phyloP scores from a whole-genome alignment of 2,329 filamentous ascomycete genomes.

The Penicillium sp. region DNA sequence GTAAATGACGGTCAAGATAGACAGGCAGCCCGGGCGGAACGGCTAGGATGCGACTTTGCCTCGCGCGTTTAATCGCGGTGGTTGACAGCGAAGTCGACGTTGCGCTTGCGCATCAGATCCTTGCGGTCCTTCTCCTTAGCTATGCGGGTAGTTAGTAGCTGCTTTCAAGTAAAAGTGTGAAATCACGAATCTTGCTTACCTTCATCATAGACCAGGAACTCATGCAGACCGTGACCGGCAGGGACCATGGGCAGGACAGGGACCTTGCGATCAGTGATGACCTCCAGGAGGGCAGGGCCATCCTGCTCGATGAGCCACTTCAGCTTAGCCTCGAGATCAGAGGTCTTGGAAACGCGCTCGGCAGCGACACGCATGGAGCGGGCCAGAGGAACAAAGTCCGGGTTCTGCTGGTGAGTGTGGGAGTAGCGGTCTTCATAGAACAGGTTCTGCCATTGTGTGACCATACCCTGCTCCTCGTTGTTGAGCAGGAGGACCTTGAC shows the following conservation, averaged over 20 bases:
- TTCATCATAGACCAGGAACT: slow-evolving; percentile 88
- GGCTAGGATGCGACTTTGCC: slow-evolving; percentile 24
- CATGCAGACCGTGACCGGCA: slow-evolving; percentile 81
- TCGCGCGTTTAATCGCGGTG: slow-evolving; percentile 24
- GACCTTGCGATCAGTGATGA: slow-evolving; percentile 77
- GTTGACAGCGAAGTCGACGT: slow-evolving; percentile 30
- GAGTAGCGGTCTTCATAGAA: slow-evolving; percentile 94
- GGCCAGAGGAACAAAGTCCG: slow-evolving; percentile 92
- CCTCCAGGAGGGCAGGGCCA: slow-evolving; percentile 90
- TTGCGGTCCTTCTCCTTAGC: slow-evolving; percentile 70
- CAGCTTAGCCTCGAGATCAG: slow-evolving; percentile 76
- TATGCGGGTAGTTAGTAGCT: slow-evolving; percentile 38
- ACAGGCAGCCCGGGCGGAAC: slow-evolving; percentile 16
- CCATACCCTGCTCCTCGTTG: slow-evolving; percentile 98
- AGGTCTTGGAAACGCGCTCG: slow-evolving; percentile 71
- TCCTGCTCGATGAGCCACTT: slow-evolving; percentile 88
- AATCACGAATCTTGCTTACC: slow-evolving; percentile 55
- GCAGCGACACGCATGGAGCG: slow-evolving; percentile 89
- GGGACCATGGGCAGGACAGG: slow-evolving; percentile 99
- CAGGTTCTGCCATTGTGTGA: slow-evolving; percentile 96
- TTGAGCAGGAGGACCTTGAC: slow-evolving; percentile 94
- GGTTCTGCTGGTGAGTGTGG: slow-evolving; percentile 92
- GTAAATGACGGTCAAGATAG: slow-evolving; percentile 30
- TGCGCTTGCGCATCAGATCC: slow-evolving; percentile 69
- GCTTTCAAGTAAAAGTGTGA: slow-evolving; percentile 3